These are phyloP conservation scores for Phytophthora tubulina DNA, from an alignment of 352 stramenopile species.

Conservation along the genomic window DNA sequence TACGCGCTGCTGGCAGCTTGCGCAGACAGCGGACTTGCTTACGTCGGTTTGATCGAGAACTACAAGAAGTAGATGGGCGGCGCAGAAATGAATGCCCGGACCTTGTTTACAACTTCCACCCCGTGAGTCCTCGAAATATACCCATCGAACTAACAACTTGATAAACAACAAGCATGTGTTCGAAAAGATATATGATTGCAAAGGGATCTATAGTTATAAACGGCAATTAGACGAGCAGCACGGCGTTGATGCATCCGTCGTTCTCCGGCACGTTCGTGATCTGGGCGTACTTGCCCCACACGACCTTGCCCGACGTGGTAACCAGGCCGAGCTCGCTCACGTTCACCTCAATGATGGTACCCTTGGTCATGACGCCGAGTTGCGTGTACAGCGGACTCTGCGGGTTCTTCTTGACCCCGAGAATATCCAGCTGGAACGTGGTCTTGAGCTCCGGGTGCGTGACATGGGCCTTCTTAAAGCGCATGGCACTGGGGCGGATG, in stretches of 20 bases:
- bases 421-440: slow-evolving; percentile 99
- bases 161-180: background rate
- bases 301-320: slow-evolving; percentile 99
- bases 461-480: slow-evolving; percentile 99
- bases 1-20: slow-evolving; percentile 98
- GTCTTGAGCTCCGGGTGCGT: slow-evolving; percentile 99
- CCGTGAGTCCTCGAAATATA: slow-evolving; percentile 20
- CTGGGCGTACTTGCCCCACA: slow-evolving; percentile 99
- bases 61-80: slow-evolving; percentile 53
- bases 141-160: background rate
- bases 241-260: slow-evolving; percentile 99
- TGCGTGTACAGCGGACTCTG: slow-evolving; percentile 97
- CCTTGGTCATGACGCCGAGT: slow-evolving; percentile 99
- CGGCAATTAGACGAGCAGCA: slow-evolving; percentile 96
- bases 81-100: slow-evolving; percentile 17
- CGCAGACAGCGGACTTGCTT: slow-evolving; percentile 97
- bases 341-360: slow-evolving; percentile 99
- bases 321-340: slow-evolving; percentile 99
- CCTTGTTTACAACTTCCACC: slow-evolving; percentile 8
- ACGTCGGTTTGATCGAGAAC: slow-evolving; percentile 95
- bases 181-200: slow-evolving; percentile 40
- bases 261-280: slow-evolving; percentile 99
- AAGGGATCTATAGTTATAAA: slow-evolving; percentile 55
- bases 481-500: slow-evolving; percentile 98
- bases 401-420: slow-evolving; percentile 99